A percentile compares a stretch with the other conserved stretches of the same genome.
Conservation (phyloP, 305 asterid genomes). For the Fraxinus paxiana region DNA sequence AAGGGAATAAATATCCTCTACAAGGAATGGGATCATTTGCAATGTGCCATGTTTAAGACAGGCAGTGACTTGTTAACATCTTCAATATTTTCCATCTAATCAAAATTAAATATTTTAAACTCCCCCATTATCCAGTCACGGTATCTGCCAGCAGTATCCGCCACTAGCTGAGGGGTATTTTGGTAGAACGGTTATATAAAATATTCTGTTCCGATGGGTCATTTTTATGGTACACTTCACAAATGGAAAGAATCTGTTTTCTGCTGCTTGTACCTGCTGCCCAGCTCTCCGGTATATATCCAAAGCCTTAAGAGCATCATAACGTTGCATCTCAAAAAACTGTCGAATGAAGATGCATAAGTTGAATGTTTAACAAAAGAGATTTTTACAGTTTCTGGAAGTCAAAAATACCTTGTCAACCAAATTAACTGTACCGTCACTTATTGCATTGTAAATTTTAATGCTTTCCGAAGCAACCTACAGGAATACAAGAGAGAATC, state of each 20-base stretch:
- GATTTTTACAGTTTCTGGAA: not conserved
- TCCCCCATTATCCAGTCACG: not conserved
- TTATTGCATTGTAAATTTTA: slow-evolving; percentile 77
- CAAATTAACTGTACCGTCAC: slow-evolving; percentile 84
- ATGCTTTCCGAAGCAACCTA: slow-evolving; percentile 95
- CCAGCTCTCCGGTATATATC: slow-evolving; percentile 88
- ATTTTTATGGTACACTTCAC: not conserved
- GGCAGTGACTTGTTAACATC: not conserved
- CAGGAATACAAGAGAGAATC: slow-evolving; percentile 20
- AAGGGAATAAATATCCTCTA: not conserved
- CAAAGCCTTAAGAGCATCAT: slow-evolving; percentile 83
- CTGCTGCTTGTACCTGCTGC: slow-evolving; percentile 56
- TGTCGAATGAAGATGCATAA: slow-evolving; percentile 28
- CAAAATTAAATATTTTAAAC: not conserved
- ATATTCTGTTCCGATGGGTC: not conserved
- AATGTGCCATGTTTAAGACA: not conserved
- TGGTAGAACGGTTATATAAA: not conserved
- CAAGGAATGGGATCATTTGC: not conserved
- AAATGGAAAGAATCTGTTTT: not conserved
- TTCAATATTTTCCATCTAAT: not conserved
- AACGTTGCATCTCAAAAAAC: slow-evolving; percentile 98
- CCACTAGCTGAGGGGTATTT: not conserved
- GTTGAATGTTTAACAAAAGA: slow-evolving; percentile 5
- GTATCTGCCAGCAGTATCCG: not conserved
- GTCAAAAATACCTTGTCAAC: slow-evolving; percentile 78